Percentiles rank a stretch among this genome's conserved stretches.
phyloP scores from a whole-genome alignment of 73 alveolate genomes.

The Paramecium pentaurelia region DNA sequence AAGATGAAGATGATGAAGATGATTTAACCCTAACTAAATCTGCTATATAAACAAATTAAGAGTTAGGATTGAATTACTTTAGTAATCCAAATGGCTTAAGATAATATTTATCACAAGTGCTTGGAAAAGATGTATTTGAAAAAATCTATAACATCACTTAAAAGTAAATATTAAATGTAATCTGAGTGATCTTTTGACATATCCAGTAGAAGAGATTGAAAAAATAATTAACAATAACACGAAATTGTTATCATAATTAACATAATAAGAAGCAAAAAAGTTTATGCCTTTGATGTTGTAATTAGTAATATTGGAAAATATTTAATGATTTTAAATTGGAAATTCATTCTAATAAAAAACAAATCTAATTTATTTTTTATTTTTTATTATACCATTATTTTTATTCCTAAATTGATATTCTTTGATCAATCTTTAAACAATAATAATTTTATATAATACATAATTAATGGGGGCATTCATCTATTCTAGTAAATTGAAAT shows the following conservation, averaged over 20 bases:
- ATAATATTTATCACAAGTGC: background rate
- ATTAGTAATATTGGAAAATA: background rate
- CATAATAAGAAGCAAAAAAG: background rate
- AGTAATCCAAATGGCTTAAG: background rate
- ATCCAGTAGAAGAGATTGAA: background rate
- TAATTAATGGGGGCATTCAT: background rate
- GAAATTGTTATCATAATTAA: background rate
- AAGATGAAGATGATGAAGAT: background rate
- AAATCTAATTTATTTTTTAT: background rate
- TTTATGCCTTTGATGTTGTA: background rate
- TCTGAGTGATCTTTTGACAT: background rate
- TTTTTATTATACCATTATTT: background rate
- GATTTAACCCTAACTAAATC: background rate
- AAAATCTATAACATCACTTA: background rate
- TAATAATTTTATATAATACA: background rate
- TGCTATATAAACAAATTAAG: background rate
- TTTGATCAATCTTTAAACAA: background rate
- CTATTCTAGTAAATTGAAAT: background rate
- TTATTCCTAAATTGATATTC: background rate
- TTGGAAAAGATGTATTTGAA: background rate
- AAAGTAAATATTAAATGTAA: background rate
- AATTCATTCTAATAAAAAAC: no score
- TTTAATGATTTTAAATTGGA: background rate
- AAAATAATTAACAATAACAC: background rate
- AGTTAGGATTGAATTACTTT: background rate